phyloP scores from a whole-genome alignment of 495 filamentous ascomycete species.

The Penicillium daleae region DNA sequence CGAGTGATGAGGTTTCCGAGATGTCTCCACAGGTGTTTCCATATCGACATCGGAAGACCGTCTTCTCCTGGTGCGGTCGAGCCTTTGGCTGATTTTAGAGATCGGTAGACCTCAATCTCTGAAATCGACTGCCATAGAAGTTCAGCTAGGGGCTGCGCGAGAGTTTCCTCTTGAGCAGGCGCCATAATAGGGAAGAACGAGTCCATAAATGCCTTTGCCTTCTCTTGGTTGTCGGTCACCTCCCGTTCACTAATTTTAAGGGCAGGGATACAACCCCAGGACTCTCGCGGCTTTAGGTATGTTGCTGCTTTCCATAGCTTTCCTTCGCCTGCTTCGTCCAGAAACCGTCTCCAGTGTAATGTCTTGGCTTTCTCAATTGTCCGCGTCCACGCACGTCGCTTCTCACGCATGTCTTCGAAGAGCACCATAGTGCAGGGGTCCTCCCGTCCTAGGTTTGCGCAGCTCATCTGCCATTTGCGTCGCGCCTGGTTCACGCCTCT shows the following conservation, averaged over 20 bases:
- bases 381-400: conserved; percentile 16
- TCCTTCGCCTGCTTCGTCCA: conserved; percentile 21
- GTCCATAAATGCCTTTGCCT: conserved; percentile 29
- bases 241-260: conserved; percentile 20
- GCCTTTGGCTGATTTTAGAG: conserved; percentile 25
- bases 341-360: conserved; percentile 19
- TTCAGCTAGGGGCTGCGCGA: neutral
- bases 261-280: conserved; percentile 25
- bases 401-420: conserved; percentile 19
- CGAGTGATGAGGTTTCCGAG: conserved; percentile 20
- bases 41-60: conserved; percentile 23
- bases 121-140: conserved; percentile 30
- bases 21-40: conserved; percentile 29
- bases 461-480: conserved; percentile 27
- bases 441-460: conserved; percentile 9
- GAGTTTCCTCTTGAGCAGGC: conserved; percentile 9
- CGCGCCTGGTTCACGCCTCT: conserved; percentile 22
- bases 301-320: conserved; percentile 28
- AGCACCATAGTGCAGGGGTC: conserved; percentile 8
- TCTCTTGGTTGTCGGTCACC: conserved; percentile 26
- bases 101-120: conserved; percentile 28
- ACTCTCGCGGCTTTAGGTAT: conserved; percentile 31
- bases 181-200: conserved; percentile 34
- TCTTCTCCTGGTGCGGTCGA: conserved; percentile 32
- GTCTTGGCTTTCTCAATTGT: conserved; percentile 17